Evolutionary conservation across 2,329 filamentous ascomycete genomes (phyloP).

Genomic region (Monosporascus sp.): DNA sequence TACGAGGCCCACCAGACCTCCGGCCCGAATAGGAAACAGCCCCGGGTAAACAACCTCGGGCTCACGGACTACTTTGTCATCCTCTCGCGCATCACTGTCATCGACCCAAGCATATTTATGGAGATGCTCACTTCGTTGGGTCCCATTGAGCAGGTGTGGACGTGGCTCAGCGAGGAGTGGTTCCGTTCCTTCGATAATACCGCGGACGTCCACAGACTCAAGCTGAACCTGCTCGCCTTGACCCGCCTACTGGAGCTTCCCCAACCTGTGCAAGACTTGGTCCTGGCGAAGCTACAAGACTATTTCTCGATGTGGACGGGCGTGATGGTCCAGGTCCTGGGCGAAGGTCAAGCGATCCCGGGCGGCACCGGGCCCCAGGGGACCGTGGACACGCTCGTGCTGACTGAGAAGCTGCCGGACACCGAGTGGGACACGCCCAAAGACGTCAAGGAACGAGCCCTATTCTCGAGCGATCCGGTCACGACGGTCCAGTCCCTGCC

Average conservation of each 20-base stretch:
- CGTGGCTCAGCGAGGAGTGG: conserved; percentile 58
- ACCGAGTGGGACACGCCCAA: conserved; percentile 54
- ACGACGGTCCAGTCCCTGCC: conserved; percentile 59
- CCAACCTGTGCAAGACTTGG: conserved; percentile 51
- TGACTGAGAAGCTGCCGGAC: conserved; percentile 32
- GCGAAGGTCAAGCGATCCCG: conserved; percentile 39
- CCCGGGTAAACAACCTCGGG: conserved; percentile 66
- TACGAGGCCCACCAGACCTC: conserved; percentile 75
- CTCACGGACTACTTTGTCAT: conserved; percentile 84
- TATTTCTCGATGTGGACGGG: conserved; percentile 73
- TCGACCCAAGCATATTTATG: conserved; percentile 64
- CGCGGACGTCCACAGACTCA: conserved; percentile 59
- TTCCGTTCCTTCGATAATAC: conserved; percentile 65
- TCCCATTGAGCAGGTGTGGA: conserved; percentile 47
- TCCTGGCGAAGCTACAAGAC: conserved; percentile 61
- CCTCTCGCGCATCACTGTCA: conserved; percentile 70
- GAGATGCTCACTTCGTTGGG: conserved; percentile 47
- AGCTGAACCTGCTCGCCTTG: conserved; percentile 67
- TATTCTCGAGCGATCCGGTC: conserved; percentile 58
- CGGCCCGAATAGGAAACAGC: conserved; percentile 68
- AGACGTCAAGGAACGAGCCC: conserved; percentile 46
- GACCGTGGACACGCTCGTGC: conserved; percentile 47
- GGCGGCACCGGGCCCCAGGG: conserved; percentile 13
- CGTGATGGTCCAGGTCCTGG: conserved; percentile 60
- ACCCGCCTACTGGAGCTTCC: conserved; percentile 65